A percentile compares a stretch with the other conserved stretches of the same genome.
phyloP scores from a whole-genome alignment of 2,329 filamentous ascomycete species.

The Eutypa lata region DNA sequence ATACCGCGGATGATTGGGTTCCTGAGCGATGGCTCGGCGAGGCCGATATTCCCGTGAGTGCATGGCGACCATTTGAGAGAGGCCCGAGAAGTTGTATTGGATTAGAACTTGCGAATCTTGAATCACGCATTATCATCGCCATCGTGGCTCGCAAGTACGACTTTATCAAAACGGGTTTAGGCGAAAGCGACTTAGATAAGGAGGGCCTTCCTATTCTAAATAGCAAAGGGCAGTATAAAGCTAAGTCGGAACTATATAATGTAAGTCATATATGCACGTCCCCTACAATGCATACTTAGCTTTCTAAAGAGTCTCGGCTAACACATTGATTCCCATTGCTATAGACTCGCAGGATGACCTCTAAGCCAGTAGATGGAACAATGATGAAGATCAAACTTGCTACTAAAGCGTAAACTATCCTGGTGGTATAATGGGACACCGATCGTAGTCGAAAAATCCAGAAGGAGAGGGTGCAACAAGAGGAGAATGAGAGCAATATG shows the following conservation, averaged over 20 bases:
- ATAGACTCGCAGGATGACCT: constrained; percentile 13
- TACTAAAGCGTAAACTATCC: not conserved
- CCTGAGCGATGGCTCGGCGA: constrained; percentile 38
- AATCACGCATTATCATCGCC: constrained; percentile 28
- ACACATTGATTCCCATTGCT: not conserved
- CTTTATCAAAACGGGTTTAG: constrained; percentile 27
- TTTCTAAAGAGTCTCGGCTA: not conserved
- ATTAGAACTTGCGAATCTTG: constrained; percentile 46
- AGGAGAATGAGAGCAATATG: too few relatives aligned
- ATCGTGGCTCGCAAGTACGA: constrained; percentile 20
- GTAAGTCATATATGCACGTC: not conserved
- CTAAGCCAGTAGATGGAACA: constrained; percentile 15
- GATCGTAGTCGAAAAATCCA: too few relatives aligned
- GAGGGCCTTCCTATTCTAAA: constrained; percentile 5
- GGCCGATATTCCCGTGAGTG: constrained; percentile 29
- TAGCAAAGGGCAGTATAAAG: constrained; percentile 5
- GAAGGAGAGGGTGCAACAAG: too few relatives aligned
- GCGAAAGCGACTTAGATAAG: constrained; percentile 16
- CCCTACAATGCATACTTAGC: not conserved
- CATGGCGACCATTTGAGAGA: constrained; percentile 52
- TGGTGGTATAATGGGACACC: too few relatives aligned
- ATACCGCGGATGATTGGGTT: constrained; percentile 31
- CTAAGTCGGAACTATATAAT: constrained; percentile 10
- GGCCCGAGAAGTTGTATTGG: constrained; percentile 54
- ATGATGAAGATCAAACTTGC: constrained; percentile 9